A percentile compares a stretch with the other conserved stretches of the same genome.
Conservation (phyloP, 306 rosid species). For the barrel medic (Medicago truncatula) region MtrunA17r5.0-ANR NC_053044.1:38521001-38521500, state of each 20-base stretch:
- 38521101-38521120: neutral
- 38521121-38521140: neutral
- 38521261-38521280: neutral
- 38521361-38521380: neutral
- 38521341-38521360: neutral
- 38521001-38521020: neutral
- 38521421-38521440: neutral
- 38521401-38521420: neutral
- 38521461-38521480: neutral
- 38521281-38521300: neutral
- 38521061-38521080: neutral
- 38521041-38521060: neutral
- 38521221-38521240: neutral
- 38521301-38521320: neutral
- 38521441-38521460: neutral
- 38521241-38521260: no score
- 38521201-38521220: neutral
- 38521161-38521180: neutral
- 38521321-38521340: neutral
- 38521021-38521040: neutral
- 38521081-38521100: neutral
- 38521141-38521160: neutral
- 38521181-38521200: neutral
- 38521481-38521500: neutral
- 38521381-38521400: neutral